These are phyloP conservation scores for Peterozyma toletana DNA, from an alignment of 805 yeast genomes.

Conservation along the genomic window DNA sequence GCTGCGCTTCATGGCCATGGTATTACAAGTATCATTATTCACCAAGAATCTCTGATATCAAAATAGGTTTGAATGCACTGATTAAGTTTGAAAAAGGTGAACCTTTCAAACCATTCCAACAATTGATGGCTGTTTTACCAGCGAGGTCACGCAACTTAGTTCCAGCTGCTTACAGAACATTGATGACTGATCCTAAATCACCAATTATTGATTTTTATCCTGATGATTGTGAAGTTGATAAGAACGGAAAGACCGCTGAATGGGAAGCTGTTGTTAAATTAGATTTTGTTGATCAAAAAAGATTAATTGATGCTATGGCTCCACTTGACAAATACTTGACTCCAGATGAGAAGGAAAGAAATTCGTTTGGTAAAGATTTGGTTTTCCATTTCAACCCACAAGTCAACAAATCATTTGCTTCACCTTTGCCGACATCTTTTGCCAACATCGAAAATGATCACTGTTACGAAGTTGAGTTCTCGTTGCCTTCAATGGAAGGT, in stretches of 20 bases:
- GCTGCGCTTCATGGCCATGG: conserved; percentile 97
- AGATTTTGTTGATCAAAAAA: conserved; percentile 81
- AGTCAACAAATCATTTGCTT: conserved; percentile 52
- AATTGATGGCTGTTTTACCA: conserved; percentile 95
- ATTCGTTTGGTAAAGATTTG: conserved; percentile 65
- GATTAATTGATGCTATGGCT: conserved; percentile 65
- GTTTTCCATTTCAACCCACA: conserved; percentile 73
- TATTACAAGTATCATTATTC: conserved; percentile 84
- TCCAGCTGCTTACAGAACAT: conserved; percentile 67
- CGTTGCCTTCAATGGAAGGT: conserved; percentile 40
- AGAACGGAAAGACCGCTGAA: conserved; percentile 90
- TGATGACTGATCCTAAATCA: conserved; percentile 81
- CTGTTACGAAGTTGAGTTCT: conserved; percentile 58
- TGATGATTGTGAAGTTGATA: conserved; percentile 74
- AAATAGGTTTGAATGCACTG: conserved; percentile 59
- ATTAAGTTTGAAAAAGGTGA: conserved; percentile 59
- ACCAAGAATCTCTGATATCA: conserved; percentile 87
- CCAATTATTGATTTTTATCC: conserved; percentile 93
- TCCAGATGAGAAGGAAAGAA: conserved; percentile 68
- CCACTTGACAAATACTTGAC: conserved; percentile 57
- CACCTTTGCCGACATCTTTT: conserved; percentile 75
- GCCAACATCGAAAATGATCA: conserved; percentile 73
- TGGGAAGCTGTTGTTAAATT: conserved; percentile 98
- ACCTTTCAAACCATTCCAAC: conserved; percentile 92
- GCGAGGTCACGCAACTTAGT: conserved; percentile 79